Evolutionary conservation across 2,329 filamentous ascomycete species (phyloP), one percentile per base, ranked within the genome.

Genomic region (Hypoxylon rubiginosum): DNA sequence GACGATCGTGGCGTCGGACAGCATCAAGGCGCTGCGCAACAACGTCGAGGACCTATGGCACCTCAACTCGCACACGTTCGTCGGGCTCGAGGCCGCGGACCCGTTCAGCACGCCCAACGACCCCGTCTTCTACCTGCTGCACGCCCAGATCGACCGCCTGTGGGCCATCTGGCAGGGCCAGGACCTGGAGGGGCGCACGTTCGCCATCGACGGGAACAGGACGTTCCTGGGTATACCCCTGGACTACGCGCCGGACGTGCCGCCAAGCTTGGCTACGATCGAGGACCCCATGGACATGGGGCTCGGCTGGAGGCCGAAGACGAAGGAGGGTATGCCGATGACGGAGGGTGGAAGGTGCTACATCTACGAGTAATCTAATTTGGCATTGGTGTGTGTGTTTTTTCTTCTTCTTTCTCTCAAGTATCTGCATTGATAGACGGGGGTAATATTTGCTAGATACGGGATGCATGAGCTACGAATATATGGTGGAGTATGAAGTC

Each of bases 141-240:
- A 72, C 54, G 68, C 70, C 13, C 68, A 71, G 58, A 70, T 72
- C 41, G 70, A 72, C 43, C 68, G 68, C 30, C 26, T 72, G 10
- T 72, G 68, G 70, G 68, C 68, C 15, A 68, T 72, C 55, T 72
- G 70, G 70, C 70, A 72, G 32, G 70, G 68, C 2, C 68, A 71
- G 49, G 67, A 72, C 34, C 41, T 70, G 1, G 17, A 53, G 19
- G 2, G 17, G 3, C 60, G 68, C 26, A 72, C 70, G 0, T 70
- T 63, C 50, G 64, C 66, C 10, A 69, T 72, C n/a, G 67, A 69
- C 3, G 70, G 70, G 2, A 70, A 71, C 39, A 45, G 68, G 24
- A 71, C 68, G 6, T 71, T 72, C 54, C 30, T 70, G 1, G 67
- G 67, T 11, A 1, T 70, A 4, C 9, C 67, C 1, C 53, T 70